Evolutionary conservation across 2,329 filamentous ascomycete genomes (phyloP).

Genomic region (Beauveria bassiana): DNA sequence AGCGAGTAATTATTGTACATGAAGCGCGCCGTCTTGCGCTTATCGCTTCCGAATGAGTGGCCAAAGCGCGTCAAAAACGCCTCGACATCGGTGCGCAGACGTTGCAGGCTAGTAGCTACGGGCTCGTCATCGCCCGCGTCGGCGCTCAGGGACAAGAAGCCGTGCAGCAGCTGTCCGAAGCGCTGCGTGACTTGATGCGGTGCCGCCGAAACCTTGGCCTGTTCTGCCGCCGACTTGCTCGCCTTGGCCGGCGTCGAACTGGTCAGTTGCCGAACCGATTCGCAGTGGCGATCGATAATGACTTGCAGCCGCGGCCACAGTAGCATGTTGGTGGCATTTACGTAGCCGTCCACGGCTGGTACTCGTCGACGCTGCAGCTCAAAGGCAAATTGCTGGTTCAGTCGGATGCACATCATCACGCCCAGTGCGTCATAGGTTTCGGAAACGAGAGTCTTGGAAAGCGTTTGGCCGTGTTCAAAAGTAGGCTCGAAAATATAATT

Average conservation of each 20-base stretch:
- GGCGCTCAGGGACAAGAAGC: conserved; percentile 73
- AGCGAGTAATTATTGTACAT: conserved; percentile 94
- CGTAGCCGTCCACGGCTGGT: conserved; percentile 80
- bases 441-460: conserved; percentile 70
- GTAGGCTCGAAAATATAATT: conserved; percentile 83
- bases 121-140: conserved; percentile 90
- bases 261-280: conserved; percentile 64
- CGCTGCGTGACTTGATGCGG: conserved; percentile 89
- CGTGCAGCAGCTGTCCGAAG: conserved; percentile 89
- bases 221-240: conserved; percentile 37
- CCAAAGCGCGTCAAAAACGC: conserved; percentile 71
- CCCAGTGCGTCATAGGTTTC: conserved; percentile 79
- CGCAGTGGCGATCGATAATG: conserved; percentile 87
- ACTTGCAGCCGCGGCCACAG: conserved; percentile 94
- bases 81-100: conserved; percentile 76
- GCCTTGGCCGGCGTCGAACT: conserved; percentile 42
- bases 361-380: conserved; percentile 87
- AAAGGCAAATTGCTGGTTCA: conserved; percentile 93
- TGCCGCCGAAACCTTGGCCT: conserved; percentile 62
- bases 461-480: conserved; percentile 69
- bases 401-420: conserved; percentile 78
- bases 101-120: conserved; percentile 68
- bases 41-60: conserved; percentile 63
- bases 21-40: conserved; percentile 77
- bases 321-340: conserved; percentile 92